Evolutionary conservation across 2,329 filamentous ascomycete species (phyloP), one percentile per base, ranked within the genome.

Genomic region (Colletotrichum sp.): DNA sequence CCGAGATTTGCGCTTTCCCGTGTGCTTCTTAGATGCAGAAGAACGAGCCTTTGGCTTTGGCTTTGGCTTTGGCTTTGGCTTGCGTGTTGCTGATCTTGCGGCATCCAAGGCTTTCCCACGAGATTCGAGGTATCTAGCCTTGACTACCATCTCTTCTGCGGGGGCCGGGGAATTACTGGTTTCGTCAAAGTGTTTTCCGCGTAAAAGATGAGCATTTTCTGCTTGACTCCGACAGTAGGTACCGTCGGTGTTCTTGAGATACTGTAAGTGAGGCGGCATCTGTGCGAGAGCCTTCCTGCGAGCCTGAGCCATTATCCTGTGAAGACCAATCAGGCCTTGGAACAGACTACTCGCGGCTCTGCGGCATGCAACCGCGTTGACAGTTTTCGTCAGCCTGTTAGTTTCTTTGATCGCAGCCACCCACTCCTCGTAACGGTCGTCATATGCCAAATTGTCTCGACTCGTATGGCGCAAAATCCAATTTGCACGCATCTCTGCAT

Each of bases 391-490:
- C 26, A 26, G 26, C 26, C 36, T 44, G 39, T 44, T 44, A 9
- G 39, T 44, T n/a, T 44, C 39, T 0, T 44, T 44, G 39, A 44
- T 44, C 39, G 39, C 39, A 44, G 39, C 39, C 39, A n/a, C 39
- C 39, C 39, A 44, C 39, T 44, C 2, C 39, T 44, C 39, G 39
- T 44, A 44, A 44, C 39, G 39, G 1, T 44, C 39, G 39, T n/a
- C 39, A 44, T 44, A 44, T 44, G 39, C 39, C 39, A 44, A 44
- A 44, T 44, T 44, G 39, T 44, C 39, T 44, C 39, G 39, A 44
- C 39, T 0, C 39, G 39, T 44, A 44, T 44, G 0, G 39, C 1
- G 39, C 0, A 44, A n/a, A 0, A 0, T 0, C 39, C 39, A 0
- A 44, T 44, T 44, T 44, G 39, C 39, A 44, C 0, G 39, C 39